phyloP scores from a whole-genome alignment of 2,329 filamentous ascomycete genomes.

The Colletotrichum karsti region DNA sequence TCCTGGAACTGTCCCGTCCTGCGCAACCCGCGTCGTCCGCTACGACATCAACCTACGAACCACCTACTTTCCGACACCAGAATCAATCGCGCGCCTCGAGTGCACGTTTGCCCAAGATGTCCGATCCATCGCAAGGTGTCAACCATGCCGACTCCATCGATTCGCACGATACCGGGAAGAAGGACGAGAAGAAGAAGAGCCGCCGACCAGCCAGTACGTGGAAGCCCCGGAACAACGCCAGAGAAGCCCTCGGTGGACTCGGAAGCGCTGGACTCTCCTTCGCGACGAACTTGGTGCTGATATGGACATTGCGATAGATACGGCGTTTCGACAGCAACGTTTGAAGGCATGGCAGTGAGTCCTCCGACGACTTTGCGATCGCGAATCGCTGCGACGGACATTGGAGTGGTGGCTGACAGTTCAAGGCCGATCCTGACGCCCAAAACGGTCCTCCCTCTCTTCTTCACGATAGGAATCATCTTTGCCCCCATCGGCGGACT shows the following conservation, averaged over 20 bases:
- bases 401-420: constrained; percentile 20
- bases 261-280: constrained; percentile 9
- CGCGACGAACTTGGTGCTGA: constrained; percentile 8
- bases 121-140: constrained; percentile 54
- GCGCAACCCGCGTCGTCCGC: not conserved
- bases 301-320: constrained; percentile 66
- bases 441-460: constrained; percentile 90
- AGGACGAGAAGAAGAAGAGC: constrained; percentile 85
- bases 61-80: not conserved
- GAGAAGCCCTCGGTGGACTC: not conserved
- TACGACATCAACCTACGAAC: constrained; percentile 1
- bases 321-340: constrained; percentile 94
- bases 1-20: not conserved
- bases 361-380: constrained; percentile 35
- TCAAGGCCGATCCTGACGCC: constrained; percentile 90
- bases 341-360: constrained; percentile 98
- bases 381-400: not conserved
- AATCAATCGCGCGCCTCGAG: constrained; percentile 22
- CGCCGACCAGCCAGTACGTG: constrained; percentile 86
- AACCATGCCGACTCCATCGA: constrained; percentile 62
- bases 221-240: constrained; percentile 38
- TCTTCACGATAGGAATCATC: constrained; percentile 90
- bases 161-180: constrained; percentile 59
- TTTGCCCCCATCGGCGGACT: constrained; percentile 93
- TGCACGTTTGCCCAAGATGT: constrained; percentile 46